phyloP scores from a whole-genome alignment of 495 filamentous ascomycete genomes.

The Penicillium robsamsonii region DNA sequence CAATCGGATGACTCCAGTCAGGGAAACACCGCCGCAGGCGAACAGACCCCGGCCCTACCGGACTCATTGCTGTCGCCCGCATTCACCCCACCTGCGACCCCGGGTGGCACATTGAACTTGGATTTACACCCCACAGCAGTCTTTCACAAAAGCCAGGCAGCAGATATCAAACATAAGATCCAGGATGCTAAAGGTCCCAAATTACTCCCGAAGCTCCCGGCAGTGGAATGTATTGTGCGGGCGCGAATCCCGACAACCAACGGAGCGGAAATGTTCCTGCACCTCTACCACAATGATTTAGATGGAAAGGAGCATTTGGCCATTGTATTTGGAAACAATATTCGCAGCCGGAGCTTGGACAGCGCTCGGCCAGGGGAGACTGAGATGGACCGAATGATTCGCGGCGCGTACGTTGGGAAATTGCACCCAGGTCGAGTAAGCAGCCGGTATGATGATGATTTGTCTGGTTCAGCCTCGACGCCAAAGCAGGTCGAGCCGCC shows the following conservation, averaged over 20 bases:
- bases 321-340: conserved; percentile 90
- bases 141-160: conserved; percentile 34
- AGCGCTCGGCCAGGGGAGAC: conserved; percentile 80
- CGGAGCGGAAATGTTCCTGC: conserved; percentile 94
- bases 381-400: conserved; percentile 92
- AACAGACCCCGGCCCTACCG: conserved; percentile 44
- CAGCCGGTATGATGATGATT: conserved; percentile 53
- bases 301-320: conserved; percentile 96
- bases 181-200: conserved; percentile 58
- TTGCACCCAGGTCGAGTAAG: conserved; percentile 81
- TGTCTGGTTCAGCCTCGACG: conserved; percentile 15
- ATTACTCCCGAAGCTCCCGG: conserved; percentile 65
- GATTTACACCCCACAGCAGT: conserved; percentile 38
- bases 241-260: conserved; percentile 83
- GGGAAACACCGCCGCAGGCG: conserved; percentile 21
- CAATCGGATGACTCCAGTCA: conserved; percentile 24
- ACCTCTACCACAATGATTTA: conserved; percentile 87
- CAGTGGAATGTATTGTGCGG: conserved; percentile 78
- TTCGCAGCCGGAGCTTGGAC: conserved; percentile 78
- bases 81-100: conserved; percentile 75
- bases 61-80: conserved; percentile 65
- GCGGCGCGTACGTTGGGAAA: conserved; percentile 86
- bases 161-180: conserved; percentile 29
- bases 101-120: conserved; percentile 58
- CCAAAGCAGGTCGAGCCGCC: conserved; percentile 44